Evolutionary conservation across 2,329 filamentous ascomycete species (phyloP).

Genomic region (Neoascochyta sp.): DNA sequence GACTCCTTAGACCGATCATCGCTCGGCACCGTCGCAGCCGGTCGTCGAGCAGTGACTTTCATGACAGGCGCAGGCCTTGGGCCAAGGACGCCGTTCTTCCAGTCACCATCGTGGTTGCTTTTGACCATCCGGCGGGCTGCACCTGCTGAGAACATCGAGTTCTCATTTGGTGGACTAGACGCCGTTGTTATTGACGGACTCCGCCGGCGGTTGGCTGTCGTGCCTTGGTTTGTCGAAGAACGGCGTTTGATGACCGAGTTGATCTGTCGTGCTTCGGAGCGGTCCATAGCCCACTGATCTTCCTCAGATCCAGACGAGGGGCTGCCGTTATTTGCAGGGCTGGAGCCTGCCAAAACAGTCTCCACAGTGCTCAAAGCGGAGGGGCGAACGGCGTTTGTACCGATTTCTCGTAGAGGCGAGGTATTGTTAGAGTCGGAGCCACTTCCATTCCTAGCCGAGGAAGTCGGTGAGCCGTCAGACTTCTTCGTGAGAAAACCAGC

Average conservation of each 20-base stretch:
- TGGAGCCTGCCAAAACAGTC: constrained; percentile 21
- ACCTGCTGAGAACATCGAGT: constrained; percentile 60
- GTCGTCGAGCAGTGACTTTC: constrained; percentile 47
- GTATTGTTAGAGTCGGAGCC: constrained; percentile 56
- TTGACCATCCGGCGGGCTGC: constrained; percentile 66
- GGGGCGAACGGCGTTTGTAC: constrained; percentile 41
- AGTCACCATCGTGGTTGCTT: constrained; percentile 55
- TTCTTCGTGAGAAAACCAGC: constrained; percentile 77
- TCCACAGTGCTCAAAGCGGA: constrained; percentile 56
- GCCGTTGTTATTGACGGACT: constrained; percentile 51
- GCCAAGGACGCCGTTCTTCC: constrained; percentile 57
- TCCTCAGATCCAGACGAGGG: constrained; percentile 45
- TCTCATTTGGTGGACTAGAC: constrained; percentile 55
- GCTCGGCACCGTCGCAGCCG: constrained; percentile 32
- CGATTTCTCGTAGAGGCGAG: constrained; percentile 46
- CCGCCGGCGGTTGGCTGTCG: constrained; percentile 49
- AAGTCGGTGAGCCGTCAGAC: constrained; percentile 59
- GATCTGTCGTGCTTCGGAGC: constrained; percentile 53
- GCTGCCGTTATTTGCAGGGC: constrained; percentile 29
- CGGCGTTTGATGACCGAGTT: constrained; percentile 54
- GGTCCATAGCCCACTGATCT: constrained; percentile 49
- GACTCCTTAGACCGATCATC: constrained; percentile 30
- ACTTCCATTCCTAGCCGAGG: constrained; percentile 54
- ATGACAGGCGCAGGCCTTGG: constrained; percentile 58
- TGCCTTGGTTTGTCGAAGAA: constrained; percentile 46